Evolutionary conservation across 306 rosid genomes (phyloP).

Genomic region (Cicer judaicum): DNA sequence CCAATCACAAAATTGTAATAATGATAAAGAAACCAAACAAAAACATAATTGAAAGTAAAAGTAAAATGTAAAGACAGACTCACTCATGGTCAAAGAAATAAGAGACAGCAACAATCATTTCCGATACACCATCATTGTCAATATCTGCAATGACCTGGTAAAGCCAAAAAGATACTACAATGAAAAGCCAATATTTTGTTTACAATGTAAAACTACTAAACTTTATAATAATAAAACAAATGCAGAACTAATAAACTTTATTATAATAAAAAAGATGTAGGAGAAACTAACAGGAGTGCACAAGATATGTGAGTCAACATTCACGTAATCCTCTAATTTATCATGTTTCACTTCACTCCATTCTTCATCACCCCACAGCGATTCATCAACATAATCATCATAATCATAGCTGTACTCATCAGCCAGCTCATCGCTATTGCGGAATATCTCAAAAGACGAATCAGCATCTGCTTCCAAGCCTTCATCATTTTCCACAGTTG

Average conservation of each 20-base stretch:
- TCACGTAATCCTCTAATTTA: conserved; percentile 80
- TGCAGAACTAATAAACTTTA: conserved; percentile 3
- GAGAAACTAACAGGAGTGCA: conserved; percentile 86
- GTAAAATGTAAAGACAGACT: conserved; percentile 50
- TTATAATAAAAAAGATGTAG: conserved; percentile 20
- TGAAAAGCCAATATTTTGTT: conserved; percentile 1
- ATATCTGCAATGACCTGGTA: conserved; percentile 94
- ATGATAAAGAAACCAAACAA: conserved; percentile 21
- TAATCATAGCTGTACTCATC: conserved; percentile 92
- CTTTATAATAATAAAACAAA: conserved; percentile 7
- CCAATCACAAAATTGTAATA: not conserved
- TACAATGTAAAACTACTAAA: conserved; percentile 12
- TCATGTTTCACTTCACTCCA: conserved; percentile 80
- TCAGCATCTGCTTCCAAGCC: conserved; percentile 86
- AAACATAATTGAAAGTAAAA: conserved; percentile 8
- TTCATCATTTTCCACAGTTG: conserved; percentile 79
- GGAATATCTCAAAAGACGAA: conserved; percentile 85
- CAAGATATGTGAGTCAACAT: conserved; percentile 83
- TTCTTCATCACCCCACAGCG: conserved; percentile 98
- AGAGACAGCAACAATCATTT: conserved; percentile 94
- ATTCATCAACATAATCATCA: conserved; percentile 86
- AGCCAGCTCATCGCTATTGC: conserved; percentile 78
- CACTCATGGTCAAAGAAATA: conserved; percentile 95
- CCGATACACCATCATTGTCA: conserved; percentile 92
- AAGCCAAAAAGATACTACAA: conserved; percentile 36